phyloP scores from a whole-genome alignment of 2,329 filamentous ascomycete species.

The Aureobasidium sp. region DNA sequence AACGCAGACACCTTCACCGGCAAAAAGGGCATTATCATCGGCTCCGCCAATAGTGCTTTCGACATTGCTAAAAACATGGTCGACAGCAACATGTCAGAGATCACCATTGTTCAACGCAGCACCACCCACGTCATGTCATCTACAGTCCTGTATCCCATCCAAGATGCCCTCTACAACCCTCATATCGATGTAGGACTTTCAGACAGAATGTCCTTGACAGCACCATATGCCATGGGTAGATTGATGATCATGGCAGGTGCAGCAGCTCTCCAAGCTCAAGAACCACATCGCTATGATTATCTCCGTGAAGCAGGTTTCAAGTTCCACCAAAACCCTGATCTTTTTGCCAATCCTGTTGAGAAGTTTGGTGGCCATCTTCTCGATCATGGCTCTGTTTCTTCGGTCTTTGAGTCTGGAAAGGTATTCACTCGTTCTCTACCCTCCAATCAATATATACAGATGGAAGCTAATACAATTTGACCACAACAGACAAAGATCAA shows the following conservation, averaged over 20 bases:
- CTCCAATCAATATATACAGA: too few relatives aligned
- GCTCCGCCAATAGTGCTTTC: slow-evolving; percentile 41
- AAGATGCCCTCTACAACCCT: slow-evolving; percentile 17
- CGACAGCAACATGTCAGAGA: slow-evolving; percentile 30
- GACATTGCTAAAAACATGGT: slow-evolving; percentile 42
- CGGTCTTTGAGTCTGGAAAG: slow-evolving; percentile 25
- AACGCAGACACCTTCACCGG: slow-evolving; percentile 27
- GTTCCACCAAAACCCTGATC: slow-evolving; percentile 25
- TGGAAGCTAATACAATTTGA: too few relatives aligned
- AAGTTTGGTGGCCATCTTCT: slow-evolving; percentile 34
- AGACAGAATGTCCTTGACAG: slow-evolving; percentile 17
- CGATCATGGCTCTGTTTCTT: slow-evolving; percentile 28
- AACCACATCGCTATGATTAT: slow-evolving; percentile 28
- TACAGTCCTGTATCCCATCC: background rate
- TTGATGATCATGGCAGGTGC: slow-evolving; percentile 13
- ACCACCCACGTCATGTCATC: slow-evolving; percentile 22
- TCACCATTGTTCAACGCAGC: slow-evolving; percentile 39
- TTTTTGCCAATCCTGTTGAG: slow-evolving; percentile 27
- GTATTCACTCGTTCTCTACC: too few relatives aligned
- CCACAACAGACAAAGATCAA: too few relatives aligned
- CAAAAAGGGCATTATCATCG: slow-evolving; percentile 38
- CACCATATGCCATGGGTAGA: slow-evolving; percentile 7
- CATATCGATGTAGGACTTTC: slow-evolving; percentile 15
- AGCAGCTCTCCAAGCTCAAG: slow-evolving; percentile 18
- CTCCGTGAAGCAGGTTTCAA: slow-evolving; percentile 30